phyloP scores from a whole-genome alignment of 306 rosid species.

The Ormosia emarginata region DNA sequence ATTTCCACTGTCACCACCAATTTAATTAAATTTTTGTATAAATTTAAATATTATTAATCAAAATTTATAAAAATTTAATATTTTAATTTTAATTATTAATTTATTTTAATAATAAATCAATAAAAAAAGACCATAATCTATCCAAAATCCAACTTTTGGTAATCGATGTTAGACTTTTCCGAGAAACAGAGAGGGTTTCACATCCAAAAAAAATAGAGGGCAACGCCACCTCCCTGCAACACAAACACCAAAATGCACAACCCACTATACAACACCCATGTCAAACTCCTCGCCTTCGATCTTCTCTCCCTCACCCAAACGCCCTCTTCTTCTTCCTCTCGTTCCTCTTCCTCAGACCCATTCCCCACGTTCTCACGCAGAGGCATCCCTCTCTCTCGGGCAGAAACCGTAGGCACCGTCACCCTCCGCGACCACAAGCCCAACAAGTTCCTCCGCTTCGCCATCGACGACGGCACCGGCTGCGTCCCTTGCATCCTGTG shows the following conservation, averaged over 20 bases:
- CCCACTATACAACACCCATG: slow-evolving; percentile 49
- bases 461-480: slow-evolving; percentile 69
- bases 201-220: too few species aligned
- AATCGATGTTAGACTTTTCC: too few species aligned
- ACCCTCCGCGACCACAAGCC: slow-evolving; percentile 53
- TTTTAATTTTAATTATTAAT: too few species aligned
- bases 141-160: too few species aligned
- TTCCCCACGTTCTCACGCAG: slow-evolving; percentile 37
- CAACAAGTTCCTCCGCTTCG: slow-evolving; percentile 49
- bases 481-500: slow-evolving; percentile 69
- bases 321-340: slow-evolving; percentile 21
- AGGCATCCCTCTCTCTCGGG: slow-evolving; percentile 44
- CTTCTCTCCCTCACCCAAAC: slow-evolving; percentile 47
- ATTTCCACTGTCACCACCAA: too few species aligned
- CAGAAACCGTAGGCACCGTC: slow-evolving; percentile 60
- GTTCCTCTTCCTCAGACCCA: slow-evolving; percentile 1
- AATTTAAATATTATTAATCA: too few species aligned
- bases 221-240: too few species aligned
- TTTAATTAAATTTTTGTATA: too few species aligned
- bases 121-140: too few species aligned
- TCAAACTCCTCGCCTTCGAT: slow-evolving; percentile 73
- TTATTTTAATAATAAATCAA: too few species aligned
- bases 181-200: too few species aligned
- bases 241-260: neutral
- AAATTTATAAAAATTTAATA: too few species aligned